Conservation (phyloP, 1,284 basidiomycete species). For the Heterobasidion occidentale region DNA sequence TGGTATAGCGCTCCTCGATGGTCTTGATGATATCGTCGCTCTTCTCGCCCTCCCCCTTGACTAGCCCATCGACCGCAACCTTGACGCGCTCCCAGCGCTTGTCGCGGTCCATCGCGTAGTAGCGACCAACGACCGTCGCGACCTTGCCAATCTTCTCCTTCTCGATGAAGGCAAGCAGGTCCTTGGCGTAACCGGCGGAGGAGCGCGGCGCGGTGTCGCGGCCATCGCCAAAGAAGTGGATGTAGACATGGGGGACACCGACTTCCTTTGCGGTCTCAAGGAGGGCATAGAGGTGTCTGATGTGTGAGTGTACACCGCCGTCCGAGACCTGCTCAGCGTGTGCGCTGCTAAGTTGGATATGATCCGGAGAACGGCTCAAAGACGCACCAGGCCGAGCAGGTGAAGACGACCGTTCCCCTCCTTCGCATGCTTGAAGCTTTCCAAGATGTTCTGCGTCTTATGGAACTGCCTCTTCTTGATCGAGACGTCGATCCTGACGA, state of each 20-base stretch:
- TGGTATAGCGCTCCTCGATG: slow-evolving; percentile 69
- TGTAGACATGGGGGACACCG: slow-evolving; percentile 75
- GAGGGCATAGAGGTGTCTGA: slow-evolving; percentile 78
- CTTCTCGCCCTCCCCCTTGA: slow-evolving; percentile 67
- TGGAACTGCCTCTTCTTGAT: slow-evolving; percentile 87
- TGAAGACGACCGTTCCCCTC: slow-evolving; percentile 76
- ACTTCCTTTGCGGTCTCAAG: slow-evolving; percentile 82
- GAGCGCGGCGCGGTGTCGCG: slow-evolving; percentile 86
- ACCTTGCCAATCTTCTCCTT: slow-evolving; percentile 69
- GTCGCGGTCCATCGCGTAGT: slow-evolving; percentile 95
- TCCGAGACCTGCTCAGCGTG: slow-evolving; percentile 60
- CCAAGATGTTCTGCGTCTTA: slow-evolving; percentile 67
- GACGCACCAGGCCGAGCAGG: slow-evolving; percentile 71
- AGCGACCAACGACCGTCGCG: slow-evolving; percentile 78
- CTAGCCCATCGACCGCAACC: slow-evolving; percentile 78
- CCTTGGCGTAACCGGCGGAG: slow-evolving; percentile 62
- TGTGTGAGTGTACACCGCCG: slow-evolving; percentile 93
- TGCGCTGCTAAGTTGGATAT: background rate
- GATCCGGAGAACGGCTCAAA: slow-evolving; percentile 2
- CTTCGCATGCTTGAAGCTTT: slow-evolving; percentile 71
- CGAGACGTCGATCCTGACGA: slow-evolving; percentile 84
- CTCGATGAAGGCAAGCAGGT: slow-evolving; percentile 72
- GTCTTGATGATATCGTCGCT: slow-evolving; percentile 55
- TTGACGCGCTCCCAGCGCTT: slow-evolving; percentile 92
- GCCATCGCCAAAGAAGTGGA: slow-evolving; percentile 89